Percentiles rank a stretch among this genome's conserved stretches.
These are phyloP conservation scores for Magnaporthiopsis rhizophila DNA, from an alignment of 2,329 filamentous ascomycete genomes.

Conservation along the genomic window DNA sequence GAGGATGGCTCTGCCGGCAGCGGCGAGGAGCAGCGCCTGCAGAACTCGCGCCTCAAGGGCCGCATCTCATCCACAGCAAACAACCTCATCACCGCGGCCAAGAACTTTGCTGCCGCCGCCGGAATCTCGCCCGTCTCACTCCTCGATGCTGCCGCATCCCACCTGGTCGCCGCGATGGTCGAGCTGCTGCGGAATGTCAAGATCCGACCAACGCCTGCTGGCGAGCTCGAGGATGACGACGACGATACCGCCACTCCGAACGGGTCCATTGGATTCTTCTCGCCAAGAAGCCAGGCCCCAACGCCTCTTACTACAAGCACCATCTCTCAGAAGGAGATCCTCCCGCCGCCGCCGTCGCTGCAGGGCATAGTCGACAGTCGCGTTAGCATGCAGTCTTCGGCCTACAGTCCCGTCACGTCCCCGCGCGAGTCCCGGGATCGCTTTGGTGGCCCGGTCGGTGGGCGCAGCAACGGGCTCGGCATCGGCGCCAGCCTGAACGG, in stretches of 20 bases:
- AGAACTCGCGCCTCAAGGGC: conserved; percentile 64
- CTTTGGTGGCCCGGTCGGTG: conserved; percentile 22
- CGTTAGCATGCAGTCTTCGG: conserved; percentile 60
- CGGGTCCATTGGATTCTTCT: conserved; percentile 51
- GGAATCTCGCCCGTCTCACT: conserved; percentile 90
- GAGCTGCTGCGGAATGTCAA: conserved; percentile 80
- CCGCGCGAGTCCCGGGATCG: conserved; percentile 50
- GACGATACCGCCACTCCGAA: conserved; percentile 41
- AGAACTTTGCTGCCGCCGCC: conserved; percentile 76
- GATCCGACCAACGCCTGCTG: conserved; percentile 66
- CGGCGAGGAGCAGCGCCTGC: conserved; percentile 45
- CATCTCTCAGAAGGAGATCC: conserved; percentile 24
- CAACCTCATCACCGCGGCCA: conserved; percentile 88
- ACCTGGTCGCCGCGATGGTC: conserved; percentile 77
- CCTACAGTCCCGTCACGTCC: conserved; percentile 66
- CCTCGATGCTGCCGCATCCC: conserved; percentile 85
- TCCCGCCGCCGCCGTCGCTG: conserved; percentile 47
- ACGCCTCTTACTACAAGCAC: conserved; percentile 18
- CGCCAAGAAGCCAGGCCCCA: conserved; percentile 37
- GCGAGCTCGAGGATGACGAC: conserved; percentile 72
- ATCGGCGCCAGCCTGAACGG: conserved; percentile 17
- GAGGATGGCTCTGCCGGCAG: conserved; percentile 45
- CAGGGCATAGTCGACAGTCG: conserved; percentile 44
- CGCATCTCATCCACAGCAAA: conserved; percentile 90
- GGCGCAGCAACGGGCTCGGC: conserved; percentile 11